Base-by-base conservation (phyloP, 2,329 filamentous ascomycete genomes). In the Coniochaeta prunicola region DNA sequence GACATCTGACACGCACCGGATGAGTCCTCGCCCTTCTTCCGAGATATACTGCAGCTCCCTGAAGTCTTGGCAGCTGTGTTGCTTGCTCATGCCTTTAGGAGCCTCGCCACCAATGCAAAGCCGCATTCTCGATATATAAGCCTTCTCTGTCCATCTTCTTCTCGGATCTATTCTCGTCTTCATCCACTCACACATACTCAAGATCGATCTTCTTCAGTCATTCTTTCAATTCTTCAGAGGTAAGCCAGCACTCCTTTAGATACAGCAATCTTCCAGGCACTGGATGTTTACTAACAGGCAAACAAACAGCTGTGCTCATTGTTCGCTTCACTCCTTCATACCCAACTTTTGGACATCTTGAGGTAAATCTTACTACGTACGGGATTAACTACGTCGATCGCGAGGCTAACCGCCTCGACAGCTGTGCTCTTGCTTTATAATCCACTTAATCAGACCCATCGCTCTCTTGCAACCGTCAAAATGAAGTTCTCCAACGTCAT, bases 401-500 rank as follows among this genome's bases (percentile, higher is more conserved):
- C 15, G 54, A 57, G 36, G 59, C 66, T 68, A 64, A 68, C 65
- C 31, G n/a, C n/a, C 24, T 17, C 19, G 9, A 28, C 58, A 76
- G 76, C 76, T 78, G 76, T 76, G 76, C 76, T 78, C 71, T 71
- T 73, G 65, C 63, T 36, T 66, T 63, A 61, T 69, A 68, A 69
- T 70, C 62, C 24, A 57, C 60, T 62, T 62, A 66, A 64, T 64
- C 63, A 66, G 63, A 54, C 54, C 58, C 57, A 59, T 63, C 67
- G 63, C 64, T 65, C 65, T 60, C 62, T 62, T 57, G 42, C 54
- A 59, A 58, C 65, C 63, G 59, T 69, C 75, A 80, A 74, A 64
- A 82, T 82, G 79, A 79, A 80, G 76, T 69, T 73, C 70, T 68
- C 74, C 57, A 73, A 72, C 62, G 66, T 81, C 70, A 60, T 82